Conservation (phyloP, 2,329 filamentous ascomycete genomes). For the Elsinoe australis region DNA sequence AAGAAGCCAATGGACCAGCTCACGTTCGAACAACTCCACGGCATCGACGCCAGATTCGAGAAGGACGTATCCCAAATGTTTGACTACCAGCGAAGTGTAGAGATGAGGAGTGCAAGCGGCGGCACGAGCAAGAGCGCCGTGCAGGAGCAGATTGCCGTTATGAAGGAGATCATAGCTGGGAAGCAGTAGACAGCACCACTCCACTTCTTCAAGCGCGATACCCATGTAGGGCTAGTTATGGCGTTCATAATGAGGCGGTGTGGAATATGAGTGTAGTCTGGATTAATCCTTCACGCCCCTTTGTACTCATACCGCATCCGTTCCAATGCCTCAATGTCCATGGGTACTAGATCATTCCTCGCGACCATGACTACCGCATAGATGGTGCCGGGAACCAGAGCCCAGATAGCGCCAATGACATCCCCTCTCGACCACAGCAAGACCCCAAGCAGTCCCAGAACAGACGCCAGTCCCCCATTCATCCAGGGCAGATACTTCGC, state of each 20-base stretch:
- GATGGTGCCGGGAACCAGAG: constrained; percentile 42
- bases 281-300: constrained; percentile 54
- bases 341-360: constrained; percentile 58
- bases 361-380: constrained; percentile 54
- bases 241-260: neutral
- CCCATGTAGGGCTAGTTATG: neutral
- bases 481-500: constrained; percentile 52
- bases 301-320: constrained; percentile 59
- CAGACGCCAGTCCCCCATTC: constrained; percentile 50
- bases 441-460: constrained; percentile 46
- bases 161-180: constrained; percentile 37
- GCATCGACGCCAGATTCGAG: constrained; percentile 61
- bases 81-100: constrained; percentile 75
- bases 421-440: constrained; percentile 30
- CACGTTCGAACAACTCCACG: constrained; percentile 57
- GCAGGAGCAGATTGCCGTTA: constrained; percentile 53
- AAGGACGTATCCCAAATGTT: constrained; percentile 64
- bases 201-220: constrained; percentile 2
- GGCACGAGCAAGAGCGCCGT: constrained; percentile 67
- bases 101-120: constrained; percentile 67
- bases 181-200: constrained; percentile 13
- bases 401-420: constrained; percentile 26
- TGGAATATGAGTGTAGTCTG: no score
- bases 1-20: constrained; percentile 63
- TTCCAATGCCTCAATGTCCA: constrained; percentile 61